Conservation (phyloP, 1,284 basidiomycete species). For the Cryptococcus depauperatus region DNA sequence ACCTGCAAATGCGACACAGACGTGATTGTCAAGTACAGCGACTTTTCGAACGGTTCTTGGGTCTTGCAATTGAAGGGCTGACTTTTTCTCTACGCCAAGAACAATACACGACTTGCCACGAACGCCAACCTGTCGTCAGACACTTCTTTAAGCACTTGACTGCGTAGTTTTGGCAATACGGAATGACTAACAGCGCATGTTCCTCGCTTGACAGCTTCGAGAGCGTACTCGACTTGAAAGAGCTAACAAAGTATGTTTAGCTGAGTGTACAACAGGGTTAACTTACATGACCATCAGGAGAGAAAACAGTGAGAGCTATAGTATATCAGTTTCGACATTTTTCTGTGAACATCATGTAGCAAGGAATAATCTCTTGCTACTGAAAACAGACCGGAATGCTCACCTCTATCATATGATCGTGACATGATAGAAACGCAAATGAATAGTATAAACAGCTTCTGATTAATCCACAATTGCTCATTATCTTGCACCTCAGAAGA, state of each 20-base stretch:
- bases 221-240: constrained; percentile 82
- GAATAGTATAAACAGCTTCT: neutral
- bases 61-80: constrained; percentile 93
- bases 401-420: constrained; percentile 46
- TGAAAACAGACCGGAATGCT: constrained; percentile 8
- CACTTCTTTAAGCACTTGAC: constrained; percentile 1
- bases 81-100: constrained; percentile 98
- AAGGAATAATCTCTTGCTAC: neutral
- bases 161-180: neutral
- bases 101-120: constrained; percentile 92
- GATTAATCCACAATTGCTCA: neutral
- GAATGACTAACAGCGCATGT: constrained; percentile 76
- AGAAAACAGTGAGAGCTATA: constrained; percentile 76
- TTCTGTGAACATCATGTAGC: neutral
- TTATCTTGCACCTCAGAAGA: neutral
- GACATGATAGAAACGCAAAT: constrained; percentile 33
- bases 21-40: constrained; percentile 95
- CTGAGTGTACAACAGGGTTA: neutral
- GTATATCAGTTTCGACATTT: neutral
- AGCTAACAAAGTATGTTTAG: constrained; percentile 21
- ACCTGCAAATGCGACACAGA: constrained; percentile 98
- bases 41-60: constrained; percentile 96
- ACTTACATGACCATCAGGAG: constrained; percentile 75
- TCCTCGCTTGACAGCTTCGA: constrained; percentile 93
- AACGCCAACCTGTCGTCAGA: constrained; percentile 69